phyloP scores from a whole-genome alignment of 2,329 filamentous ascomycete species.

The Pyrenophora teres region DNA sequence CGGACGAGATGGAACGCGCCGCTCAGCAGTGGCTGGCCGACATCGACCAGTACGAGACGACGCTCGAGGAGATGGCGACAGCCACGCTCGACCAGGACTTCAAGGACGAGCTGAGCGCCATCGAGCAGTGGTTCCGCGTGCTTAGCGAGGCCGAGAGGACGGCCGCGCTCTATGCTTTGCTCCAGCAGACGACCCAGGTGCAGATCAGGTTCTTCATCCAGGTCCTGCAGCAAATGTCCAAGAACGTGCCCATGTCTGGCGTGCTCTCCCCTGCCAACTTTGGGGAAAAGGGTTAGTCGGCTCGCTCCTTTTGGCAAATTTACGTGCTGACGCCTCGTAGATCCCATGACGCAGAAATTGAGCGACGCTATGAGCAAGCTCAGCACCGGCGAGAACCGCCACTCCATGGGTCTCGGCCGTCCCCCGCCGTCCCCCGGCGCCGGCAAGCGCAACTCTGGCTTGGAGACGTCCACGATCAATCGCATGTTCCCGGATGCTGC shows the following conservation, averaged over 20 bases:
- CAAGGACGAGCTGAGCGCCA: slow-evolving; percentile 97
- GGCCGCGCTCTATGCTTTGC: slow-evolving; percentile 88
- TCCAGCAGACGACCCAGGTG: slow-evolving; percentile 98
- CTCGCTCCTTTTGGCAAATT: neutral
- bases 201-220: slow-evolving; percentile 99
- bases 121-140: slow-evolving; percentile 99
- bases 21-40: slow-evolving; percentile 99
- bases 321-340: slow-evolving; percentile 55
- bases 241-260: slow-evolving; percentile 95
- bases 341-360: slow-evolving; percentile 94
- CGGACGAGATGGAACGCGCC: slow-evolving; percentile 90
- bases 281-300: slow-evolving; percentile 77
- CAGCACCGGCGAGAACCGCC: slow-evolving; percentile 82
- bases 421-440: slow-evolving; percentile 73
- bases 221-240: slow-evolving; percentile 98
- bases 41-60: slow-evolving; percentile 99
- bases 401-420: slow-evolving; percentile 74
- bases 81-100: slow-evolving; percentile 99
- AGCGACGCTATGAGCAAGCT: slow-evolving; percentile 97
- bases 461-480: slow-evolving; percentile 92
- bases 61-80: slow-evolving; percentile 96
- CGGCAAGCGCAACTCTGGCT: slow-evolving; percentile 85
- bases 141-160: slow-evolving; percentile 96
- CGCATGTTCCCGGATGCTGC: slow-evolving; percentile 99
- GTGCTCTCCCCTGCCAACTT: slow-evolving; percentile 94